Conservation (phyloP, 352 stramenopile genomes). For the Elongisporangium prolatum region DNA sequence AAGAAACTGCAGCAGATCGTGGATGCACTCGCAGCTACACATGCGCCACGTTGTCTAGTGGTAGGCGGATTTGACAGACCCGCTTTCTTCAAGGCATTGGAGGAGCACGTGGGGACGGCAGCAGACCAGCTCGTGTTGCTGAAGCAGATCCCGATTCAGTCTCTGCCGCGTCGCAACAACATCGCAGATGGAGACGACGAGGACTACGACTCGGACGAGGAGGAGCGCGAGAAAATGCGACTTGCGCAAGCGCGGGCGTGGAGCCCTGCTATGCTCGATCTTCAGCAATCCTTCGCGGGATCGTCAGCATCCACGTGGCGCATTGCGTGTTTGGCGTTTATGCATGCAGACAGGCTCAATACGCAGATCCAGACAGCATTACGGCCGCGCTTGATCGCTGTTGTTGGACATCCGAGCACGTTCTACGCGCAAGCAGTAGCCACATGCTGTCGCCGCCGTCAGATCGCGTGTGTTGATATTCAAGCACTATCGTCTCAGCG, state of each 20-base stretch:
- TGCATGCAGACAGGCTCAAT: slow-evolving; percentile 9
- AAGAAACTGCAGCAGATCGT: slow-evolving; percentile 5
- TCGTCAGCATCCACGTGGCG: slow-evolving; percentile 4
- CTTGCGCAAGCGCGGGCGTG: slow-evolving; percentile 13
- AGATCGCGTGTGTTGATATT: slow-evolving; percentile 26
- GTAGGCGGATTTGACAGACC: slow-evolving; percentile 17
- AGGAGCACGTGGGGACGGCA: slow-evolving; percentile 20
- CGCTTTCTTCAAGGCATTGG: slow-evolving; percentile 29
- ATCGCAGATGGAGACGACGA: slow-evolving; percentile 15
- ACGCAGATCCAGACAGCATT: slow-evolving; percentile 9
- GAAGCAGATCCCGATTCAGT: slow-evolving; percentile 22
- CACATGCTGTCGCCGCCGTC: slow-evolving; percentile 16
- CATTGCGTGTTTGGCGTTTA: slow-evolving; percentile 5
- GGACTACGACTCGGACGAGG: slow-evolving; percentile 50
- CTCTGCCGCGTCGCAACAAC: slow-evolving; percentile 8
- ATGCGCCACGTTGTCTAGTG: slow-evolving; percentile 28
- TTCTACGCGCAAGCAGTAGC: slow-evolving; percentile 33
- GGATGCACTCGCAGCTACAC: slow-evolving; percentile 16
- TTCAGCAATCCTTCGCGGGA: slow-evolving; percentile 13
- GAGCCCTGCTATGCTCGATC: slow-evolving; percentile 8
- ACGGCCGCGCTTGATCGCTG: slow-evolving; percentile 19
- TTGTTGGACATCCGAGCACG: slow-evolving; percentile 37
- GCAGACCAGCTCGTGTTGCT: slow-evolving; percentile 36
- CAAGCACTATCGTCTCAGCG: slow-evolving; percentile 11
- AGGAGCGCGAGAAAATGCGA: slow-evolving; percentile 17